A percentile compares a stretch with the other conserved stretches of the same genome.
Conservation (phyloP, 495 filamentous ascomycete genomes). For the Hypomontagnella submonticulosa region DNA sequence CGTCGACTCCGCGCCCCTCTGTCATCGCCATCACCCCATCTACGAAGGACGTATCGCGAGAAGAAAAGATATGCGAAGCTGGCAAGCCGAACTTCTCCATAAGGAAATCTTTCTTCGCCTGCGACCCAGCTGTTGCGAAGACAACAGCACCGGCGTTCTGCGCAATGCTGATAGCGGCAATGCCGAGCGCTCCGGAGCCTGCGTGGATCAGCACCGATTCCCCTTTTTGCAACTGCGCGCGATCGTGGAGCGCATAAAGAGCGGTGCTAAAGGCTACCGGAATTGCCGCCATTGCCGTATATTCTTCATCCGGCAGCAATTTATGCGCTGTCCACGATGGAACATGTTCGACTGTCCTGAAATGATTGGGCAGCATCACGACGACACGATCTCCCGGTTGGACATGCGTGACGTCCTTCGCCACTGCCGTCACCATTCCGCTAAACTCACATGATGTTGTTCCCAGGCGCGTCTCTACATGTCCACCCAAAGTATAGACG, state of each 20-base stretch:
- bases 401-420: constrained; percentile 4
- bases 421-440: constrained; percentile 25
- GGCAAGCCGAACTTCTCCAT: constrained; percentile 56
- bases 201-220: constrained; percentile 66
- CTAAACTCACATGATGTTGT: constrained; percentile 23
- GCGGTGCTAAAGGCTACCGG: constrained; percentile 62
- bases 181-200: constrained; percentile 51
- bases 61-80: constrained; percentile 59
- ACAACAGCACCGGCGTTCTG: constrained; percentile 59
- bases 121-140: constrained; percentile 60
- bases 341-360: constrained; percentile 48
- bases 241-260: constrained; percentile 55
- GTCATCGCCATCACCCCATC: constrained; percentile 10
- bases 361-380: constrained; percentile 41
- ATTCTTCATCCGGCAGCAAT: constrained; percentile 38
- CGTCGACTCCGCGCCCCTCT: constrained; percentile 18
- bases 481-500: constrained; percentile 31
- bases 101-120: constrained; percentile 56
- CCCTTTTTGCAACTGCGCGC: constrained; percentile 48
- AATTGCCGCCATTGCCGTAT: constrained; percentile 45
- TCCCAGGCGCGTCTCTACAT: constrained; percentile 11
- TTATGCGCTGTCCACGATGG: constrained; percentile 45
- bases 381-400: constrained; percentile 53
- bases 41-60: constrained; percentile 51
- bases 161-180: constrained; percentile 62